Percentiles rank a stretch among this genome's conserved stretches.
These are phyloP conservation scores for Gamarada debralockiae DNA, from an alignment of 495 filamentous ascomycete genomes.

Conservation along the genomic window DNA sequence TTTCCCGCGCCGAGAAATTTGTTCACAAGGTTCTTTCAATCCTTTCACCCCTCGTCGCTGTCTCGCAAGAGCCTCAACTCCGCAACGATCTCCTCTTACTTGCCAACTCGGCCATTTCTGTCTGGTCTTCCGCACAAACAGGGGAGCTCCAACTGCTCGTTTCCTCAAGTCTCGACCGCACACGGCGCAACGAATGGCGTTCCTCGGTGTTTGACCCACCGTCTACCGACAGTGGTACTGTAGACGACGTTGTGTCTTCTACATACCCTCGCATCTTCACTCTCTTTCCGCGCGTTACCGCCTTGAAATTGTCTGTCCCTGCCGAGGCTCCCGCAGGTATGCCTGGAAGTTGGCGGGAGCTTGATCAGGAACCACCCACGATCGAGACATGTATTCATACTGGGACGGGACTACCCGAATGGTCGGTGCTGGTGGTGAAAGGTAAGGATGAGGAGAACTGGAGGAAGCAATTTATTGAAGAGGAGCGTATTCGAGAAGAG, in stretches of 20 bases:
- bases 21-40: conserved; percentile 8
- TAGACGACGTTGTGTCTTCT: neutral
- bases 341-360: conserved; percentile 10
- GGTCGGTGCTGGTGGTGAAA: conserved; percentile 10
- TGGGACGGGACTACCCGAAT: conserved; percentile 14
- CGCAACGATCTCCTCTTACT: conserved; percentile 7
- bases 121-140: conserved; percentile 16
- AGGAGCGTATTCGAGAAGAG: conserved; percentile 7
- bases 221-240: neutral
- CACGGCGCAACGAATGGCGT: conserved; percentile 11
- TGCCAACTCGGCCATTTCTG: conserved; percentile 11
- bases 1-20: conserved; percentile 9
- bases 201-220: conserved; percentile 13
- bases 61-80: conserved; percentile 3
- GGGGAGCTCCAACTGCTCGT: conserved; percentile 8
- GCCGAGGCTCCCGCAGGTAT: neutral
- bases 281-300: conserved; percentile 16
- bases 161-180: conserved; percentile 3
- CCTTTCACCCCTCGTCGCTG: conserved; percentile 6
- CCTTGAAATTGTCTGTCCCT: neutral
- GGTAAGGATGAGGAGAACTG: conserved; percentile 11
- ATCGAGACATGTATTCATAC: conserved; percentile 3
- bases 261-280: conserved; percentile 17
- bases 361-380: neutral
- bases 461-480: neutral